Conservation (phyloP, 768 basidiomycete genomes). For the Pseudohyphozyma bogoriensis region DNA sequence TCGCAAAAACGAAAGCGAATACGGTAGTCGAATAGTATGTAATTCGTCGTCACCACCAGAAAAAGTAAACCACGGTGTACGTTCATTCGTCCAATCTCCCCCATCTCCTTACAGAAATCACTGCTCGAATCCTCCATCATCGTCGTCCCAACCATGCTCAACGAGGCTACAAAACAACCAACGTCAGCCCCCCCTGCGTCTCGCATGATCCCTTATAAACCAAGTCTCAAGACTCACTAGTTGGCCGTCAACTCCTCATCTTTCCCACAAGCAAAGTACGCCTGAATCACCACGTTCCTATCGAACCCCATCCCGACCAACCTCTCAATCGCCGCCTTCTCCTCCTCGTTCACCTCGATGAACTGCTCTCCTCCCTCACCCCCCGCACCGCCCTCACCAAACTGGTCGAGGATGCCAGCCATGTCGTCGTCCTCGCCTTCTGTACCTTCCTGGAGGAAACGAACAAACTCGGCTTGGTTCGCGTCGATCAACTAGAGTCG, state of each 20-base stretch:
- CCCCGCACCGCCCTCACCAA: slow-evolving; percentile 22
- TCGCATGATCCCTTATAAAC: neutral
- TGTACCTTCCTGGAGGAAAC: slow-evolving; percentile 49
- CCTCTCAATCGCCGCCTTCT: slow-evolving; percentile 76
- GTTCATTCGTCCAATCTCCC: too few relatives aligned
- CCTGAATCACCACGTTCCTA: slow-evolving; percentile 59
- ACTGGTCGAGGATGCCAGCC: slow-evolving; percentile 32
- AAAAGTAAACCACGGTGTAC: too few relatives aligned
- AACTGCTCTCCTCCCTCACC: slow-evolving; percentile 42
- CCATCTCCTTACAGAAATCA: too few relatives aligned
- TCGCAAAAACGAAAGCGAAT: too few relatives aligned
- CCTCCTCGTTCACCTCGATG: slow-evolving; percentile 72
- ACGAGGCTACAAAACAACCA: neutral
- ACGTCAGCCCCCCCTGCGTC: neutral
- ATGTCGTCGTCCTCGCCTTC: slow-evolving; percentile 38
- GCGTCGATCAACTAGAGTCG: slow-evolving; percentile 46
- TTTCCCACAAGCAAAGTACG: slow-evolving; percentile 90
- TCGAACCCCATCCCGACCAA: slow-evolving; percentile 83
- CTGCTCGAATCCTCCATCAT: neutral
- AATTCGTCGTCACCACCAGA: too few relatives aligned
- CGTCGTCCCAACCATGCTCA: neutral
- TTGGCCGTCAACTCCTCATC: slow-evolving; percentile 96
- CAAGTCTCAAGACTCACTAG: slow-evolving; percentile 42
- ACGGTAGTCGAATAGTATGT: too few relatives aligned
- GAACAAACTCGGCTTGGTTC: slow-evolving; percentile 61